Evolutionary conservation across 345 rosid genomes (phyloP).

Genomic region (Draba incana): DNA sequence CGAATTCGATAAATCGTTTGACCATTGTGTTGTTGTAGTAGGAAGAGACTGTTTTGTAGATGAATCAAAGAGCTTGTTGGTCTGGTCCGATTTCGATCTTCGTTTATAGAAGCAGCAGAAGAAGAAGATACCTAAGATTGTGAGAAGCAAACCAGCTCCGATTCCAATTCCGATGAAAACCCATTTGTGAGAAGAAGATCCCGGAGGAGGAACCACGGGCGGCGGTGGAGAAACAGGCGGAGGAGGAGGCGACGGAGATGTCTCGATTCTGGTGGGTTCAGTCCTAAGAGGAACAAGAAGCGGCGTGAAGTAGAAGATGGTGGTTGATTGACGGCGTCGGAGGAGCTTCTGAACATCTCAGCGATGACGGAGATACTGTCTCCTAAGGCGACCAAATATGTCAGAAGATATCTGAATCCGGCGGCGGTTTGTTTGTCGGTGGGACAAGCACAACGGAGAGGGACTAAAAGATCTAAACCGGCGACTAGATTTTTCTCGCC

Average conservation of each 20-base stretch:
- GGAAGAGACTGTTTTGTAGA: slow-evolving; percentile 41
- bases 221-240: slow-evolving; percentile 43
- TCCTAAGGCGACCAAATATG: slow-evolving; percentile 52
- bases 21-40: slow-evolving; percentile 43
- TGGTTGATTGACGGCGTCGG: slow-evolving; percentile 30
- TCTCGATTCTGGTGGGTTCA: slow-evolving; percentile 47
- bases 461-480: slow-evolving; percentile 48
- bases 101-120: slow-evolving; percentile 42
- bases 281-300: slow-evolving; percentile 65
- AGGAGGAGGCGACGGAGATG: slow-evolving; percentile 14
- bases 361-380: slow-evolving; percentile 58
- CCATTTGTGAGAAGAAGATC: slow-evolving; percentile 57
- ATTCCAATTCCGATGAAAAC: slow-evolving; percentile 60
- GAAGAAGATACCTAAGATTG: slow-evolving; percentile 45
- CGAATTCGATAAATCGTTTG: slow-evolving; percentile 46
- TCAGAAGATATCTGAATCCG: slow-evolving; percentile 59
- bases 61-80: slow-evolving; percentile 38
- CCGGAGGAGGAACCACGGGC: slow-evolving; percentile 12
- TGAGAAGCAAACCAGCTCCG: slow-evolving; percentile 51
- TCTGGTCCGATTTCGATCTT: slow-evolving; percentile 28
- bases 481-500: slow-evolving; percentile 27
- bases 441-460: slow-evolving; percentile 89
- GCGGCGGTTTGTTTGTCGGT: slow-evolving; percentile 55
- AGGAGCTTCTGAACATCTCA: slow-evolving; percentile 44
- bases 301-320: slow-evolving; percentile 63